Base-by-base conservation (phyloP, 1,284 basidiomycete genomes). In the Fomitopsis pinicola region DNA sequence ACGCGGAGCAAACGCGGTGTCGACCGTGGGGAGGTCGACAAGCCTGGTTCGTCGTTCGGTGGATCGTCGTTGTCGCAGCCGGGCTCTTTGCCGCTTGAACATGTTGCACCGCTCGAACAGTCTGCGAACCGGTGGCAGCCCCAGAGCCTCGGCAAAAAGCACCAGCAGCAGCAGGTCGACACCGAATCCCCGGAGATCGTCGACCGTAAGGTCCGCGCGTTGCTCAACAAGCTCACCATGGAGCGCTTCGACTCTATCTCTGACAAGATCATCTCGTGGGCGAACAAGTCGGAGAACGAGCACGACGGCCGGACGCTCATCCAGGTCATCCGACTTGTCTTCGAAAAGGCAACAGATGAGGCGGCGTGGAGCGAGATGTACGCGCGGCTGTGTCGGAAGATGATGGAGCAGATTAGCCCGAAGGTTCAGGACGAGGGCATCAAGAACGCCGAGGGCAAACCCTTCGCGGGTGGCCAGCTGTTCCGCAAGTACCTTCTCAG, bases 291-390 rank as follows among this genome's bases (percentile, higher is more conserved):
- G 5, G 87, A 90, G 76, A 84, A 89, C 67, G 96, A 99, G 82
- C 92, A 86, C 72, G 94, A 98, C 72, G 96, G 95, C 3, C 86
- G 92, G 63, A 98, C 95, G 1, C 84, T 98, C 69, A 95, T 97
- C 68, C 93, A 96, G 70, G 96, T 98, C 72, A 98, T 98, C 77
- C 88, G 90, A 67, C 88, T 98, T 59, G 93, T 98, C 52, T 98
- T 98, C 75, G 95, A 98, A 76, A 97, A 97, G 82, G 95, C 95
- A 4, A 71, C 68, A 0, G 67, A 97, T 76, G 95, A 98, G 76
- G 94, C 94, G 17, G 87, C 89, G 42, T 97, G 93, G 91, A 95
- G 92, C 10, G 92, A 94, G 80, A 97, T 98, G 93, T 98, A 98
- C 75, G 97, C 97, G 33, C 88, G 91, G 57, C 81, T 99, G 53